A percentile compares a stretch with the other conserved stretches of the same genome.
phyloP scores from a whole-genome alignment of 805 yeast species.

The Peterozyma xylosa region DNA sequence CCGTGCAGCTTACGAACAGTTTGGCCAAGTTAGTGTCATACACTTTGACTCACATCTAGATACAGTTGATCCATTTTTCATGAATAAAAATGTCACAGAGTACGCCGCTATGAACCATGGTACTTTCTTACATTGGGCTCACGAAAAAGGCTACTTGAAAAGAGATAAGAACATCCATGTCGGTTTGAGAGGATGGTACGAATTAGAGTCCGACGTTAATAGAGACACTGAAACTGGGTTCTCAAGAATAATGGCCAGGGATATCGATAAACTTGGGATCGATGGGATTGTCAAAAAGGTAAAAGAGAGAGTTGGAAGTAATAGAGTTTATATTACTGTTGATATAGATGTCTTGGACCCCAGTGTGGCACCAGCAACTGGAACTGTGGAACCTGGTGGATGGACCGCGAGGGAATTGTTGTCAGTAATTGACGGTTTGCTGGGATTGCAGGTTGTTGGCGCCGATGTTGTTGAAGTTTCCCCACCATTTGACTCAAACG shows the following conservation, averaged over 20 bases:
- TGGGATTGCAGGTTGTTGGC: slow-evolving; percentile 38
- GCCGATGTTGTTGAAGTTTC: slow-evolving; percentile 48
- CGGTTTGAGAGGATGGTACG: slow-evolving; percentile 36
- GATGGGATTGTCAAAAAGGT: slow-evolving; percentile 27
- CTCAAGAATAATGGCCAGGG: slow-evolving; percentile 36
- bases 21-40: slow-evolving; percentile 35
- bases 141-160: slow-evolving; percentile 31
- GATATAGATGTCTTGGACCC: slow-evolving; percentile 48
- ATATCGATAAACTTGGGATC: slow-evolving; percentile 34
- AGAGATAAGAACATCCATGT: slow-evolving; percentile 23
- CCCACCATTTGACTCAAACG: slow-evolving; percentile 28
- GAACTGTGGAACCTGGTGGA: slow-evolving; percentile 48
- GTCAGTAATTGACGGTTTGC: slow-evolving; percentile 32
- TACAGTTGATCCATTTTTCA: slow-evolving; percentile 35
- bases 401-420: slow-evolving; percentile 41
- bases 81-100: slow-evolving; percentile 34
- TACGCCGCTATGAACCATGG: slow-evolving; percentile 37
- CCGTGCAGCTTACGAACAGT: slow-evolving; percentile 38
- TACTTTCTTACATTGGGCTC: slow-evolving; percentile 37
- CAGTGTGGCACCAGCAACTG: slow-evolving; percentile 44
- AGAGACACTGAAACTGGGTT: slow-evolving; percentile 46
- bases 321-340: slow-evolving; percentile 39
- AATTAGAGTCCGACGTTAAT: slow-evolving; percentile 23
- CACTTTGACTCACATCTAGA: slow-evolving; percentile 41
- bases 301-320: slow-evolving; percentile 25